Evolutionary conservation across 2,329 filamentous ascomycete genomes (phyloP).

Genomic region (Neonectria coccinea): DNA sequence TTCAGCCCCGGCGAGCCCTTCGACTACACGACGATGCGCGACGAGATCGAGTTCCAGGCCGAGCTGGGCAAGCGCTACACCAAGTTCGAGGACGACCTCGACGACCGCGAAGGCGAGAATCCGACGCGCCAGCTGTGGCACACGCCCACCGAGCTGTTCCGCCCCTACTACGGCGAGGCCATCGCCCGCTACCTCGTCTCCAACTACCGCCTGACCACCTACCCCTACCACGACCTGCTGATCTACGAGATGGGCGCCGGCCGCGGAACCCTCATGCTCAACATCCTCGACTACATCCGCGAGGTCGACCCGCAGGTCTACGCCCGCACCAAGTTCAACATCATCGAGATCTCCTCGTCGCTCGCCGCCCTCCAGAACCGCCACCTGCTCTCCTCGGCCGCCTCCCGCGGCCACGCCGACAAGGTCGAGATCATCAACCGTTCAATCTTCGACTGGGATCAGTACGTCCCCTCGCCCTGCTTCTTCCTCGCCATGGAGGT

Average conservation of each 20-base stretch:
- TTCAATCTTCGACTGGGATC: constrained; percentile 94
- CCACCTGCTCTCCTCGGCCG: constrained; percentile 74
- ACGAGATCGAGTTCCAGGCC: constrained; percentile 87
- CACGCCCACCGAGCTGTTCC: constrained; percentile 96
- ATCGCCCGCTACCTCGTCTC: constrained; percentile 95
- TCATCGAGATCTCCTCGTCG: constrained; percentile 92
- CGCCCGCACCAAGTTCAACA: constrained; percentile 89
- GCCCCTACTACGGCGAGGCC: constrained; percentile 95
- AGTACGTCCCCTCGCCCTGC: constrained; percentile 89
- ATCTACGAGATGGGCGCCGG: constrained; percentile 99
- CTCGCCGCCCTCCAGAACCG: constrained; percentile 82
- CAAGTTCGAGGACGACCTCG: constrained; percentile 89
- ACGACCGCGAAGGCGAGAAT: constrained; percentile 73
- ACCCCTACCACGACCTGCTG: constrained; percentile 95
- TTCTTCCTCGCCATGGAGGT: constrained; percentile 99
- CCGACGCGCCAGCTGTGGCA: constrained; percentile 94
- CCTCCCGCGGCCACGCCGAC: constrained; percentile 79
- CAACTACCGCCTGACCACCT: constrained; percentile 94
- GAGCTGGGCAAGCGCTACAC: constrained; percentile 84
- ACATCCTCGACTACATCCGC: constrained; percentile 96
- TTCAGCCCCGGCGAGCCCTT: constrained; percentile 94
- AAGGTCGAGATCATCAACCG: constrained; percentile 96
- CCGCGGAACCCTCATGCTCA: constrained; percentile 97
- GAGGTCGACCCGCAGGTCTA: constrained; percentile 92
- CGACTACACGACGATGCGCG: constrained; percentile 82